These are phyloP conservation scores for Cyclotella atomus DNA, from an alignment of 108 stramenopile species.

Conservation along the genomic window DNA sequence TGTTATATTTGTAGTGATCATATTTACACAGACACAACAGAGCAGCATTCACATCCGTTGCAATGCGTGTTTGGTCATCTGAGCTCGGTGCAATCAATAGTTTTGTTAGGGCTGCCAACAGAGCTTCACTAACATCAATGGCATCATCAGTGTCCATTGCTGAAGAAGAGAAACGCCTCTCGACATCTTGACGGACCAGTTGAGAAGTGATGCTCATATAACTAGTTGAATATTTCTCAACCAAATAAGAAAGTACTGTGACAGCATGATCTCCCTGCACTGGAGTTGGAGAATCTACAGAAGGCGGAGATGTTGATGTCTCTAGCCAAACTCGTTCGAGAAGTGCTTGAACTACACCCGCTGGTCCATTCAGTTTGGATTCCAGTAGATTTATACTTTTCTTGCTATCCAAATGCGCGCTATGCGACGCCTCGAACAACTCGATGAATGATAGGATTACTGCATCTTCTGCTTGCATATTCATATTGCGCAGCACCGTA, in stretches of 20 bases:
- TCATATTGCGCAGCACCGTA: too few relatives aligned
- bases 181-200: constrained; percentile 26
- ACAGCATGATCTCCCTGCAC: constrained; percentile 29
- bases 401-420: too few relatives aligned
- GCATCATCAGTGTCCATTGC: background rate
- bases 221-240: constrained; percentile 13
- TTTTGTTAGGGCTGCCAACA: constrained; percentile 28
- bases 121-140: constrained; percentile 29
- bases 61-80: constrained; percentile 33
- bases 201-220: constrained; percentile 29
- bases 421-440: too few relatives aligned
- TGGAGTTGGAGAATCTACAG: background rate
- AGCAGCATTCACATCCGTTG: constrained; percentile 34
- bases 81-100: constrained; percentile 28
- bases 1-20: constrained; percentile 6
- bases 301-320: background rate
- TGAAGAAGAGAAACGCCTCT: constrained; percentile 9
- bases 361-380: constrained; percentile 23
- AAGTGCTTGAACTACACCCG: constrained; percentile 23
- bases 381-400: too few relatives aligned
- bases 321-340: constrained; percentile 24
- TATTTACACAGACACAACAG: constrained; percentile 28
- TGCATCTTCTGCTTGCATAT: too few relatives aligned
- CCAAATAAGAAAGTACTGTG: constrained; percentile 24
- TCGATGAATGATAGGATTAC: too few relatives aligned